Base-by-base conservation (phyloP, 305 asterid genomes). In the Rubia occidens region DNA sequence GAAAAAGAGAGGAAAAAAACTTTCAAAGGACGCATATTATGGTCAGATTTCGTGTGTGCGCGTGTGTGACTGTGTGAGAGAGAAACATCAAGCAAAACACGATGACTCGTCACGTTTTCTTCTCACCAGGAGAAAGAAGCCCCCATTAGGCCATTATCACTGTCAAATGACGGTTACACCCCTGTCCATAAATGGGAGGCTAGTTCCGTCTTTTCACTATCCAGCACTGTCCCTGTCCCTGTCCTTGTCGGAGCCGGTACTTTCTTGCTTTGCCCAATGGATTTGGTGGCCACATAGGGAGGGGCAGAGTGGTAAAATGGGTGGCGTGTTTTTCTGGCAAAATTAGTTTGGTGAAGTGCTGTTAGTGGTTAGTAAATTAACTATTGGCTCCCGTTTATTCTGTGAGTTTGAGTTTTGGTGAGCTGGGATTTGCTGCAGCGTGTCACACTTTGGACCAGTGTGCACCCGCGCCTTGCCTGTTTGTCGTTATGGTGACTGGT, bases 301-400 rank as follows among this genome's bases (percentile, higher is more conserved):
- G 61, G 75, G 80, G 77, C 24, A 77, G 26, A 69, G 39, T 49
- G 71, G 81, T 73, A 72, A 69, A 64, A 29, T 13, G 62, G 35
- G 85, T 85, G 84, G 83, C 87, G 92, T 85, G 91, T 80, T 60
- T 78, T 74, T 77, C 83, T 82, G 91, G 92, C 87, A 82, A 84
- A 61, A 75, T 80, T 60, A 45, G 83, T 83, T 83, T 78, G 88
- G 89, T 81, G 82, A 76, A 72, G 83, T 79, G 84, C 71, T 79
- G 84, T 74, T 73, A 75, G 84, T 86, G 83, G 79, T 80, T 64
- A 60, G 39, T 43, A 17, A 78, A 74, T 56, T 20, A 56, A 59
- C 40, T 24, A 11, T 59, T 21, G 17, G 13, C 51, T 73, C 15
- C 55, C 58, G 51, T 35, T 62, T 20, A 39, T 40, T 42, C 18